Conservation (phyloP, 2,329 filamentous ascomycete genomes). For the Aphanoascus verrucosus region DNA sequence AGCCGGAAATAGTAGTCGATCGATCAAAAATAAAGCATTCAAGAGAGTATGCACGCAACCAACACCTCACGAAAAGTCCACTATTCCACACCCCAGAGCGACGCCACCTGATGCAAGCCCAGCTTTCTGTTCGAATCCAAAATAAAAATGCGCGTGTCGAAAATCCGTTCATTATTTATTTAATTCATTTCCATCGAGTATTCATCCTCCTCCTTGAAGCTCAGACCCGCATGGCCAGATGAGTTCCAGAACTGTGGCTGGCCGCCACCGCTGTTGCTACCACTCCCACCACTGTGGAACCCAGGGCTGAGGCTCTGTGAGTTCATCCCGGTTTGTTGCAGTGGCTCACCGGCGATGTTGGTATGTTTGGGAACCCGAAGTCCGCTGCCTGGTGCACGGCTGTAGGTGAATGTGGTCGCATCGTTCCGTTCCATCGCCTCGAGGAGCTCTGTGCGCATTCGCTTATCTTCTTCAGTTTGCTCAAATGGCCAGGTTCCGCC, state of each 20-base stretch:
- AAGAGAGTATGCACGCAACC: background rate
- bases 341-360: slow-evolving; percentile 71
- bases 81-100: background rate
- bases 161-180: background rate
- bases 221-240: slow-evolving; percentile 47
- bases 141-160: background rate
- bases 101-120: slow-evolving; percentile 9
- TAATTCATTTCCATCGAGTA: slow-evolving; percentile 64
- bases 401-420: slow-evolving; percentile 66
- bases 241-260: slow-evolving; percentile 46
- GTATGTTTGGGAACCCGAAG: slow-evolving; percentile 88
- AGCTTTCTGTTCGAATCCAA: background rate
- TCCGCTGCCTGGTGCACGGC: slow-evolving; percentile 69
- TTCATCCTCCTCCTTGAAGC: slow-evolving; percentile 92
- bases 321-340: slow-evolving; percentile 43
- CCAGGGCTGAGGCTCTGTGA: slow-evolving; percentile 58
- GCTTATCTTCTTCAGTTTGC: slow-evolving; percentile 79
- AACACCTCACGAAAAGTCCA: slow-evolving; percentile 7
- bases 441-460: slow-evolving; percentile 88
- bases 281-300: slow-evolving; percentile 61
- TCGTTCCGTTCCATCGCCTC: slow-evolving; percentile 78
- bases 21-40: background rate
- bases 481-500: slow-evolving; percentile 71
- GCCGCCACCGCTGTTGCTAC: slow-evolving; percentile 39
- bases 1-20: background rate